A percentile compares a stretch with the other conserved stretches of the same genome.
Conservation (phyloP, 2,329 filamentous ascomycete species). For the Pseudogymnoascus sp. region DNA sequence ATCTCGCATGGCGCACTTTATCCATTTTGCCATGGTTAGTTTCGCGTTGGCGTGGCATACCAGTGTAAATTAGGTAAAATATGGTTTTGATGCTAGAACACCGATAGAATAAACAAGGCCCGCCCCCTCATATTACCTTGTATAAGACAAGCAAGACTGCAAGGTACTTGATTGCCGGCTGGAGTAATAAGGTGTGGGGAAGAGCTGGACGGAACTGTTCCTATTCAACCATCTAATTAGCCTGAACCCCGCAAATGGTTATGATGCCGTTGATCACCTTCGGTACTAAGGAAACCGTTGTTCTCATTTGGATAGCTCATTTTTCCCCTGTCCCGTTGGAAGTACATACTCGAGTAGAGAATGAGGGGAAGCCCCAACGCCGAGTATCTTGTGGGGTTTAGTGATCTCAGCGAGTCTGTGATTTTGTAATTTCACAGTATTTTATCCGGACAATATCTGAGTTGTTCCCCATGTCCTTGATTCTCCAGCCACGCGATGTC, state of each 20-base stretch:
- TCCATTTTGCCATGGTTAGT: constrained; percentile 1
- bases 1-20: neutral
- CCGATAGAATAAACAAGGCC: neutral
- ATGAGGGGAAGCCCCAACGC: neutral
- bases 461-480: neutral
- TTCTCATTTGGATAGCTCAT: neutral
- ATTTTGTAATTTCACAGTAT: neutral
- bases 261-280: neutral
- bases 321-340: neutral
- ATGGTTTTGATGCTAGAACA: constrained; percentile 4
- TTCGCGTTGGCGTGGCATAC: neutral
- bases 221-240: constrained; percentile 5
- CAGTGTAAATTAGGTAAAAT: constrained; percentile 1
- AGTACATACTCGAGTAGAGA: neutral
- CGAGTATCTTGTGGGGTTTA: neutral
- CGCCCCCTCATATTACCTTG: neutral
- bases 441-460: neutral
- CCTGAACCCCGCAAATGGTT: neutral
- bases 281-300: neutral
- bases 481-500: neutral
- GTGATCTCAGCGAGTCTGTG: neutral
- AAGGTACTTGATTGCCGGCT: neutral
- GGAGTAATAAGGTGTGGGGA: neutral
- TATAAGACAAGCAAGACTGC: neutral
- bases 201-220: neutral